Conservation (phyloP, 371 early-diverging fungal genomes). For the Umbelopsis sp. region DNA sequence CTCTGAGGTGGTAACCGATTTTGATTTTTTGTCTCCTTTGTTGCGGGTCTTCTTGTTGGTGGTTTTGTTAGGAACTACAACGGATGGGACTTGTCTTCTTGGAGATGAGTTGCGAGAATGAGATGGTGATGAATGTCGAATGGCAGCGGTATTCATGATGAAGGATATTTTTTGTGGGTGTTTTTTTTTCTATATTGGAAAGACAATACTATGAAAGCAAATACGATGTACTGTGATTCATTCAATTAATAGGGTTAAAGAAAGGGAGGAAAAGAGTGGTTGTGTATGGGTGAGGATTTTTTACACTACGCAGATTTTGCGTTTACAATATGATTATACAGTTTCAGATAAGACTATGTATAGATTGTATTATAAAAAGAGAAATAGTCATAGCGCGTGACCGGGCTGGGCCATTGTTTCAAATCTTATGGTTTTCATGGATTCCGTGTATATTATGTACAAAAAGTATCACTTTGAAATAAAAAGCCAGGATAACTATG, state of each 20-base stretch:
- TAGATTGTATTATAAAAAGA: background rate
- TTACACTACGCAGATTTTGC: background rate
- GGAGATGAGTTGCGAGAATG: constrained; percentile 18
- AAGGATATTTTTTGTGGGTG: background rate
- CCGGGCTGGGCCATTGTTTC: background rate
- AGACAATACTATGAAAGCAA: constrained; percentile 1
- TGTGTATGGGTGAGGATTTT: background rate
- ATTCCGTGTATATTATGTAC: background rate
- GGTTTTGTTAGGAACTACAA: background rate
- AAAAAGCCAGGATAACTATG: no score
- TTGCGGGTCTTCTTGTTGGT: background rate
- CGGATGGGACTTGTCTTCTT: background rate
- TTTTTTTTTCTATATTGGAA: background rate
- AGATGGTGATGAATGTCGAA: background rate
- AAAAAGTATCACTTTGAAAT: background rate
- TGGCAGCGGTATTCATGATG: constrained; percentile 5
- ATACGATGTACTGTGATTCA: background rate
- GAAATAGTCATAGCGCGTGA: background rate
- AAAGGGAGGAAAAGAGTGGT: background rate
- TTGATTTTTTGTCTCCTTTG: constrained; percentile 4
- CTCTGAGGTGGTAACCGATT: background rate
- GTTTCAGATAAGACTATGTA: background rate
- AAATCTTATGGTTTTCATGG: no score
- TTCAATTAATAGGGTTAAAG: constrained; percentile 3
- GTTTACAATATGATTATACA: background rate